Base-by-base conservation (phyloP, 768 basidiomycete genomes). In the Boletellus ananas region DNA sequence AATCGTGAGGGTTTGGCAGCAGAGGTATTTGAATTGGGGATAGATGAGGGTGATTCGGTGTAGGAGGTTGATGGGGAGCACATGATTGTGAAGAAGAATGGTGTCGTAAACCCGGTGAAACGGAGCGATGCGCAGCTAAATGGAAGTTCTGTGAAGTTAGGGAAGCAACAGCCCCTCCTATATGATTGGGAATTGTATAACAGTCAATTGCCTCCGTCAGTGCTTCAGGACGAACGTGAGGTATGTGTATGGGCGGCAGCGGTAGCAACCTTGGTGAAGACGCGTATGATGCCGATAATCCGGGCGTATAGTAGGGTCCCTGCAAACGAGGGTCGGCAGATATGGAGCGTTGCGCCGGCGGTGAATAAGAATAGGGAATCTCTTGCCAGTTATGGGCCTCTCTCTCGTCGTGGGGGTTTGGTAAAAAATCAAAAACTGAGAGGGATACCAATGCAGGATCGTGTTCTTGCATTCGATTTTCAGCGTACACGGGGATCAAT, bases 61-160 rank as follows among this genome's bases (percentile, higher is more conserved):
- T 23, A 37, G 43, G 47, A 6, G 47, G 53, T 3, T 36, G 54
- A 36, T 37, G 43, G 33, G 29, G 45, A 18, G 16, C n/a, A 50
- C 43, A 53, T 43, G 61, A 40, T 13, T 49, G 57, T 34, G 75
- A 37, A 33, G 75, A 37, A 33, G 77, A 75, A 59, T 77, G 79
- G 21, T 78, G 72, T 57, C 81, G 83, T 11, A 83, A 77, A 42
- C 68, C 74, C 6, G 77, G 87, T 21, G 87, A 89, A 20, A 79
- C 79, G 0, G 84, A 82, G 21, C 79, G 79, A 52, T 84, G 73
- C 21, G 80, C 80, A 13, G 78, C 75, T 37, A 75, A 63, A 43
- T 78, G 77, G 10, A 87, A 67, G 54, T 85, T 83, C 40, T 77
- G 78, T 21, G 84, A 67, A 37, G 84, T 74, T 12, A 83, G 75